Base-by-base conservation (phyloP, 768 basidiomycete species). In the Paxillus rubicundulus region DNA sequence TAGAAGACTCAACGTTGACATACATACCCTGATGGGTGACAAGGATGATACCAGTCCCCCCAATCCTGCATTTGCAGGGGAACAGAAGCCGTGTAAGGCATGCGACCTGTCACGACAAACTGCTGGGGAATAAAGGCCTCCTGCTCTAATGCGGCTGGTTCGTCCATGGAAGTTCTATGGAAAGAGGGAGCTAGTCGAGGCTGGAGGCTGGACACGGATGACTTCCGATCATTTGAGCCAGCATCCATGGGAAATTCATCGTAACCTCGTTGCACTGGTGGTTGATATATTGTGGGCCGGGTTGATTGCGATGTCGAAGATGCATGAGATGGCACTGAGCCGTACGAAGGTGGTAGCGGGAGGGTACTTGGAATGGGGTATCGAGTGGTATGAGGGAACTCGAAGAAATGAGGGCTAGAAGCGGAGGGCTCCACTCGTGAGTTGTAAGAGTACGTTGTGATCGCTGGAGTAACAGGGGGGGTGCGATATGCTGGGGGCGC, bases 381-480 rank as follows among this genome's bases (percentile, higher is more conserved):
- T 51, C 54, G 64, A 4, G 69, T 69, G 18, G 50, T 48, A 30
- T 69, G 67, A 27, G 68, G 36, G 34, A 61, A 49, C 27, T 69
- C 67, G 16, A 61, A 67, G 13, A 62, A 70, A 34, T 65, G 59
- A 40, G 60, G 56, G 32, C 51, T 54, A 16, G 24, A 30, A 9
- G 52, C 52, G 13, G 57, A 46, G 7, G 58, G 50, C 20, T 59
- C 56, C 7, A 47, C n/a, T 14, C 45, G 58, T 44, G 61, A 7
- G 14, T 52, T 45, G 32, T 55, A 56, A 30, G 38, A 21, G 45
- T 61, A 53, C n/a, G 55, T 46, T 17, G 49, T 48, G n/a, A 55
- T 48, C 20, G 57, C 39, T 14, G 56, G 41, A 9, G 52, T 53
- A 30, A 32, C 24, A 24, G 54, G 30, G 18, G 53, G 33, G 30